phyloP scores from a whole-genome alignment of 2,329 filamentous ascomycete genomes.

The Clonostachys chloroleuca region DNA sequence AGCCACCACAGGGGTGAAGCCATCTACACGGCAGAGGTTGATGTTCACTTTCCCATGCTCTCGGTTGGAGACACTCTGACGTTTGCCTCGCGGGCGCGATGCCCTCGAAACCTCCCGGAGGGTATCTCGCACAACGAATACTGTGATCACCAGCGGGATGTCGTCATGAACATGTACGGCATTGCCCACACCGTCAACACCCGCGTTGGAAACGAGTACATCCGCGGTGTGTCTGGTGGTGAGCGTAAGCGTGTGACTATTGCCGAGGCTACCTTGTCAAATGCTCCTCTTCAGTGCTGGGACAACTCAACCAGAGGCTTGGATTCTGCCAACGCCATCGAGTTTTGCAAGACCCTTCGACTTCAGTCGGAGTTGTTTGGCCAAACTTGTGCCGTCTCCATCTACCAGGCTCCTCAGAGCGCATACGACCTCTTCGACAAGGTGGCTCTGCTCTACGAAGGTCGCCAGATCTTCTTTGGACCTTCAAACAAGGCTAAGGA shows the following conservation, averaged over 20 bases:
- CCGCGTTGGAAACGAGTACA: conserved; percentile 46
- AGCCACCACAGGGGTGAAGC: conserved; percentile 51
- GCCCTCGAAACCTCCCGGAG: conserved; percentile 46
- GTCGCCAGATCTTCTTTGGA: conserved; percentile 60
- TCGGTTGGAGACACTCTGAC: conserved; percentile 57
- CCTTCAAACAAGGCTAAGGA: conserved; percentile 51
- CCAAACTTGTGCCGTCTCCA: conserved; percentile 42
- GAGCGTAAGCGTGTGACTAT: conserved; percentile 34
- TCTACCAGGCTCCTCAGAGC: conserved; percentile 51
- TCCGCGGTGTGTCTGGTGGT: conserved; percentile 47
- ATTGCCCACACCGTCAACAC: conserved; percentile 51
- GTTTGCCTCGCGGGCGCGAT: conserved; percentile 56
- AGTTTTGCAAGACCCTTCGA: conserved; percentile 48
- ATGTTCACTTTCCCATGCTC: conserved; percentile 56
- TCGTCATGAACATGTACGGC: conserved; percentile 50
- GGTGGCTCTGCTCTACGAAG: conserved; percentile 53
- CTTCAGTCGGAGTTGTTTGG: conserved; percentile 42
- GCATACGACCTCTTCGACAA: conserved; percentile 59
- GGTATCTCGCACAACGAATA: conserved; percentile 34
- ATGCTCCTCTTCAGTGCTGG: conserved; percentile 18
- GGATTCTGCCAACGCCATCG: conserved; percentile 47
- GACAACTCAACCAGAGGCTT: conserved; percentile 48
- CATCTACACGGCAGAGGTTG: conserved; percentile 63
- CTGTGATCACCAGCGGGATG: conserved; percentile 43
- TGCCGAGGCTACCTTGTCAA: conserved; percentile 17